Conservation (phyloP, 768 basidiomycete species). For the Suillus clintonianus region DNA sequence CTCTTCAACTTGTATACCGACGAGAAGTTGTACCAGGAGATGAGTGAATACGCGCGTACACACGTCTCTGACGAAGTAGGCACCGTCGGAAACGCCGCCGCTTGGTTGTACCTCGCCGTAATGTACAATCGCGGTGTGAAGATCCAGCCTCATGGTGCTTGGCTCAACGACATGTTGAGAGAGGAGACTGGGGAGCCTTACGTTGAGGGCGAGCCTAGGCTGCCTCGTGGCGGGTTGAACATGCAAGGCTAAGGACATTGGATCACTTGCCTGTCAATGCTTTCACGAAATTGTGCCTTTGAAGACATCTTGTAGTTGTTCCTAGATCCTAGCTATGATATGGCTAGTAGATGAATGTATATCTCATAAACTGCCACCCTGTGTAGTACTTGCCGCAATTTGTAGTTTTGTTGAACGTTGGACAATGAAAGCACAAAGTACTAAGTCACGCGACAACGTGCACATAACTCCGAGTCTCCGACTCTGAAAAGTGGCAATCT, state of each 20-base stretch:
- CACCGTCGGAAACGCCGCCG: constrained; percentile 77
- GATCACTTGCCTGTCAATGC: neutral
- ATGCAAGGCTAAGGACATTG: constrained; percentile 50
- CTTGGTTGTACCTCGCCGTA: constrained; percentile 72
- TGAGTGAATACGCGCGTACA: constrained; percentile 68
- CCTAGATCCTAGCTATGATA: neutral
- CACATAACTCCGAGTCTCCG: neutral
- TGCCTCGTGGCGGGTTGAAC: constrained; percentile 64
- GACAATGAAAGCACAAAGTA: neutral
- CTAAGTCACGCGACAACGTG: neutral
- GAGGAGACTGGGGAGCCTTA: constrained; percentile 77
- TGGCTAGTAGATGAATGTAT: neutral
- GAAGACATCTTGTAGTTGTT: neutral
- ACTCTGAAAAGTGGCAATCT: neutral
- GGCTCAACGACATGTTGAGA: constrained; percentile 82
- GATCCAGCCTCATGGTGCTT: constrained; percentile 78
- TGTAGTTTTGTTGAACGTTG: neutral
- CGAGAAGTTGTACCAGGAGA: constrained; percentile 59
- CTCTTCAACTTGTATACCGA: constrained; percentile 80
- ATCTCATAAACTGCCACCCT: neutral
- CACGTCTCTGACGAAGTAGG: constrained; percentile 85
- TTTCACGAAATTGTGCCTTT: neutral
- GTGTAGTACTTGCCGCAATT: neutral
- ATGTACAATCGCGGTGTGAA: constrained; percentile 79
- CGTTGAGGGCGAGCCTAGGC: constrained; percentile 62